Percentiles rank a stretch among this genome's conserved stretches.
Evolutionary conservation across 306 rosid genomes (phyloP).

Genomic region (Malus fusca): DNA sequence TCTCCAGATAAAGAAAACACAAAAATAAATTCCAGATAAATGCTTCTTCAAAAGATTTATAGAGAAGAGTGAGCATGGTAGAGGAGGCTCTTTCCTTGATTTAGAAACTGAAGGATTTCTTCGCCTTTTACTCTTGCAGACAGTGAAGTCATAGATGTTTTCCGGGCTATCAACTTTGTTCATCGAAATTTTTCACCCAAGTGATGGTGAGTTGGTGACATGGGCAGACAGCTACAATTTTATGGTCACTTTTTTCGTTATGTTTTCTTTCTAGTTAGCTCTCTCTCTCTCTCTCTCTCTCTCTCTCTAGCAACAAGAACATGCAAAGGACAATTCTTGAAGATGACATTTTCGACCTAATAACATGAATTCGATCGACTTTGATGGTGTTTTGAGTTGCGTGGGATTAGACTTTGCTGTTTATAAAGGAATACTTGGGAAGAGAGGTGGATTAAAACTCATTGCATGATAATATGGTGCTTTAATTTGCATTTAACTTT

Average conservation of each 20-base stretch:
- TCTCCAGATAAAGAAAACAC: not conserved
- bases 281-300: not conserved
- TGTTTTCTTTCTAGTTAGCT: not conserved
- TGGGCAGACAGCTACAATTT: conserved; percentile 12
- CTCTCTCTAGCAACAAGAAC: not conserved
- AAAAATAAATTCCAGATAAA: not conserved
- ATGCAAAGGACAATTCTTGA: conserved; percentile 4
- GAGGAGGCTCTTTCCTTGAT: not conserved
- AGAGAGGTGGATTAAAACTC: not conserved
- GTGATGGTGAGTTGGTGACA: conserved; percentile 9
- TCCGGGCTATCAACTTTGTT: not conserved
- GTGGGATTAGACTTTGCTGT: not conserved
- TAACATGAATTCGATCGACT: not conserved
- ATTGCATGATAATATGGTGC: not conserved
- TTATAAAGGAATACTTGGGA: not conserved
- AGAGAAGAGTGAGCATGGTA: not conserved
- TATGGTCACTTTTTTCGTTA: not conserved
- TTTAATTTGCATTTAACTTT: not conserved
- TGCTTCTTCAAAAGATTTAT: not conserved
- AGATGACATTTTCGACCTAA: conserved; percentile 6
- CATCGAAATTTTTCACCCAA: conserved; percentile 13
- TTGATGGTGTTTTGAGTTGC: not conserved
- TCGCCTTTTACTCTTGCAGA: conserved; percentile 36
- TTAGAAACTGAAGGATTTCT: not conserved
- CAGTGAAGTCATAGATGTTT: conserved; percentile 31